Base-by-base conservation (phyloP, 441 rosid genomes). In the Adansonia grandidieri region DNA sequence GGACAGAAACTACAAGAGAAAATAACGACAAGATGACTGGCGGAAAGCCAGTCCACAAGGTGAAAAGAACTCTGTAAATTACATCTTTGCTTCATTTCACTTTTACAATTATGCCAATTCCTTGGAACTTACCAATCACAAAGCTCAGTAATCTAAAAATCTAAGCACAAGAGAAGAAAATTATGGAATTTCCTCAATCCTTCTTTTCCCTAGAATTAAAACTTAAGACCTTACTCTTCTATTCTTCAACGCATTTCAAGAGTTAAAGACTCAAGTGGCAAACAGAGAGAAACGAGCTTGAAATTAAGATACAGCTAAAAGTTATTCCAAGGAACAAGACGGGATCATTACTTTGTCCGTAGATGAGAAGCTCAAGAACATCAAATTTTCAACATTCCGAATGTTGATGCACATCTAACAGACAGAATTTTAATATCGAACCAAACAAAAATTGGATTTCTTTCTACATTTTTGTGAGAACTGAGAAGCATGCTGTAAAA, bases 31-130 rank as follows among this genome's bases (percentile, higher is more conserved):
- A 61, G 17, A 28, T 24, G 17, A 62, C 17, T 13, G 44, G 44
- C 1, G 9, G 17, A 62, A 50, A 19, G 4, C 4, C 62, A 57
- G 28, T 19, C 11, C 28, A 57, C 3, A 2, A n/a, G 60, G 9
- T 56, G 60, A n/a, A 56, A 56, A 62, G 66, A 62, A 62, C 66
- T 13, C 68, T 6, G 15, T 8, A 64, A 64, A 64, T 64, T 8
- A 42, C 10, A 17, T 42, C 53, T 66, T 66, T 65, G 24, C 24
- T 17, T 66, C n/a, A 66, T n/a, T 66, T 44, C 51, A 42, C 53
- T n/a, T n/a, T 64, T 66, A 15, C 44, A 42, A 8, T 65, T 40
- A 42, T 42, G 70, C 14, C 24, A 40, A 42, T 42, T 42, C 22
- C 20, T 19, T 54, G n/a, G 58, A 19, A 54, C n/a, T 8, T 5